Conservation (phyloP, 352 stramenopile species). For the Pythium rhizo-oryzae region DNA sequence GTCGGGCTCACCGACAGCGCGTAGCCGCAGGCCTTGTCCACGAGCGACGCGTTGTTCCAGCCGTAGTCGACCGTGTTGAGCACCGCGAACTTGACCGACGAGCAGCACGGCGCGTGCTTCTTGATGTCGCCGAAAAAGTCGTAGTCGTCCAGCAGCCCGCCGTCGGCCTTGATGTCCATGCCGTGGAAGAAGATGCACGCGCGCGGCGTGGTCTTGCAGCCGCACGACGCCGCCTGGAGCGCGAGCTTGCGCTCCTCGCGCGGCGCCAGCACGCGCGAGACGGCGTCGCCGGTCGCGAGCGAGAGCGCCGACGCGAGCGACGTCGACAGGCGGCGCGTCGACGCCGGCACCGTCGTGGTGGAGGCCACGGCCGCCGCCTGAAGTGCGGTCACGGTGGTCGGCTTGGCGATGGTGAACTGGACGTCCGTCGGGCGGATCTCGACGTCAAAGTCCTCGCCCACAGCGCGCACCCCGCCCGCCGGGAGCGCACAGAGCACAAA, state of each 20-base stretch:
- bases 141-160: constrained; percentile 38
- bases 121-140: constrained; percentile 50
- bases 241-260: constrained; percentile 25
- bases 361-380: not conserved
- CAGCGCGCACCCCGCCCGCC: constrained; percentile 34
- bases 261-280: constrained; percentile 26
- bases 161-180: constrained; percentile 38
- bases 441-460: constrained; percentile 45
- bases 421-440: constrained; percentile 22
- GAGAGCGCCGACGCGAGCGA: not conserved
- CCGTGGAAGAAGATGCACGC: constrained; percentile 66
- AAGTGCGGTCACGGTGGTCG: constrained; percentile 14
- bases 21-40: constrained; percentile 18
- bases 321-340: not conserved
- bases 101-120: constrained; percentile 64
- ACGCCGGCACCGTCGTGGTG: not conserved
- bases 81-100: constrained; percentile 48
- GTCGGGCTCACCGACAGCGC: constrained; percentile 42
- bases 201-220: constrained; percentile 38
- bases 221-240: constrained; percentile 31
- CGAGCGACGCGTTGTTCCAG: constrained; percentile 41
- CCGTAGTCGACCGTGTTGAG: constrained; percentile 44
- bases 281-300: constrained; percentile 1
- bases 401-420: constrained; percentile 27
- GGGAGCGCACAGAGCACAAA: constrained; percentile 49